Conservation (phyloP, 2,329 filamentous ascomycete genomes). For the Xylariaceae sp. region DNA sequence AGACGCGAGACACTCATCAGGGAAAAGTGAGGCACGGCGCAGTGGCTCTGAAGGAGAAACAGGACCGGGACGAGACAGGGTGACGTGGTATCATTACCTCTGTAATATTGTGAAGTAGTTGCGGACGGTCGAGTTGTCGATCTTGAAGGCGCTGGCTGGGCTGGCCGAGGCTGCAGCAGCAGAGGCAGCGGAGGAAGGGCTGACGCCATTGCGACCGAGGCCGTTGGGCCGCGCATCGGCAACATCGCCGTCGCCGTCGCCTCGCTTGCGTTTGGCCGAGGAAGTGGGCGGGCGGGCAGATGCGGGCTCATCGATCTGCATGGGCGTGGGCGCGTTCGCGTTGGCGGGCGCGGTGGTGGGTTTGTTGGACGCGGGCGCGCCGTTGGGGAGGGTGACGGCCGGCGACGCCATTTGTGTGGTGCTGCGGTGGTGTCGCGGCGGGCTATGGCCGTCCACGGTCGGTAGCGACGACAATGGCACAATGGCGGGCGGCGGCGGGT, state of each 20-base stretch:
- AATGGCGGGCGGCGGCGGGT: too few relatives aligned
- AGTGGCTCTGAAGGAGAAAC: too few relatives aligned
- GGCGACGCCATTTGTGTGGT: slow-evolving; percentile 21
- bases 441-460: background rate
- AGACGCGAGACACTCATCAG: too few relatives aligned
- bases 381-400: slow-evolving; percentile 22
- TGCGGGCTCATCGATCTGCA: slow-evolving; percentile 12
- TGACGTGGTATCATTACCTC: slow-evolving; percentile 15
- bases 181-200: slow-evolving; percentile 4
- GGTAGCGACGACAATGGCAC: too few relatives aligned
- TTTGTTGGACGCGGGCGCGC: slow-evolving; percentile 14
- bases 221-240: slow-evolving; percentile 14
- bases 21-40: too few relatives aligned
- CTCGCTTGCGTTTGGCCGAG: slow-evolving; percentile 27
- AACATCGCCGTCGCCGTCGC: slow-evolving; percentile 19
- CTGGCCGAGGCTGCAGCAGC: slow-evolving; percentile 1
- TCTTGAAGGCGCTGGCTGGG: slow-evolving; percentile 12
- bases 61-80: background rate
- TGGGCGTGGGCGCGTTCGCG: slow-evolving; percentile 10
- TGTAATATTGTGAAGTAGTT: slow-evolving; percentile 23
- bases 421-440: background rate
- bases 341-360: slow-evolving; percentile 7
- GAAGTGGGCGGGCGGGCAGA: slow-evolving; percentile 17
- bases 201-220: slow-evolving; percentile 6
- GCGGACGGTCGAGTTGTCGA: slow-evolving; percentile 17